phyloP scores from a whole-genome alignment of 2,329 filamentous ascomycete species.

The Pseudogymnoascus sp. region DNA sequence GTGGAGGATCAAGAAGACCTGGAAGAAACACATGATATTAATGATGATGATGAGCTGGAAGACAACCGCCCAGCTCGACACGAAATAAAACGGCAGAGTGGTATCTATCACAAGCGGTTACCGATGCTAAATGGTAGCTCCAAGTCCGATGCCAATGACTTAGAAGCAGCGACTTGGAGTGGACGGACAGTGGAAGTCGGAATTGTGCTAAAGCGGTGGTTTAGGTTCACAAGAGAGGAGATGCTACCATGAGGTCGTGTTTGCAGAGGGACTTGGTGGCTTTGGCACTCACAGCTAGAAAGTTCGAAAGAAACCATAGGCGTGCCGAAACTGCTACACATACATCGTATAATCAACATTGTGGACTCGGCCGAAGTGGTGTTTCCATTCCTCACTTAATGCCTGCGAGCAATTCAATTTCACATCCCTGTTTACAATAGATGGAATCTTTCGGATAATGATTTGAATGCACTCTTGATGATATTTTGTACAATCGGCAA shows the following conservation, averaged over 20 bases:
- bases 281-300: not conserved
- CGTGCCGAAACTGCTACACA: not conserved
- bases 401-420: not conserved
- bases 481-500: constrained; percentile 13
- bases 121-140: constrained; percentile 53
- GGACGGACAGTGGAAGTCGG: constrained; percentile 50
- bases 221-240: constrained; percentile 35
- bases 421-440: not conserved
- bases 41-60: constrained; percentile 22
- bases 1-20: constrained; percentile 14
- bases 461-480: constrained; percentile 10
- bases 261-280: not conserved
- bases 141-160: constrained; percentile 32
- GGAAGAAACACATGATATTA: constrained; percentile 19
- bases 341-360: not conserved
- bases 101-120: constrained; percentile 35
- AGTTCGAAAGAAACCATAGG: not conserved
- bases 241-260: not conserved
- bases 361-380: not conserved
- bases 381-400: not conserved
- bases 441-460: not conserved
- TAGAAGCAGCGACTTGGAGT: constrained; percentile 45
- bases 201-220: constrained; percentile 57
- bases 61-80: constrained; percentile 20
- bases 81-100: constrained; percentile 32